Base-by-base conservation (phyloP, 2,329 filamentous ascomycete genomes). In the Fusarium mexicanum region DNA sequence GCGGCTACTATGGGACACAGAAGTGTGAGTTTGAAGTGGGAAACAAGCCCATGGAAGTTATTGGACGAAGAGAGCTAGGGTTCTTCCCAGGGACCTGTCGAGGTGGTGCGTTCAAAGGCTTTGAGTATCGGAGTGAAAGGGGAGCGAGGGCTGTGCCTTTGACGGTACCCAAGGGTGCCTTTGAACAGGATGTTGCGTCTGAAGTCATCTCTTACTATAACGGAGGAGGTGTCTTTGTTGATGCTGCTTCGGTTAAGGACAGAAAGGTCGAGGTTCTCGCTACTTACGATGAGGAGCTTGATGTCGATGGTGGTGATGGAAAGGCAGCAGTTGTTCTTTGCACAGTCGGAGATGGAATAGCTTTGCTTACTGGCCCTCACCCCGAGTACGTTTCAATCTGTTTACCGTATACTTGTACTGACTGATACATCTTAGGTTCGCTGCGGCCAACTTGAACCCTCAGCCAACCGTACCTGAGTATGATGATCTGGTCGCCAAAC, bases 1-100 rank as follows among this genome's bases (percentile, higher is more conserved):
- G 96, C 10, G 96, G 93, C 17, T 99, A 99, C 84, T 99, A 98
- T 78, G 96, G 93, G 29, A 91, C 88, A 74, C 86, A 87, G 44
- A 88, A 87, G 72, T 98, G 96, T 80, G 96, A 99, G 81, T 99
- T 98, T 73, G 96, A 98, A 83, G 91, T 96, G 18, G 94, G 95
- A 6, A 91, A 96, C 61, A 77, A 76, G 38, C 87, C 89, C 4
- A 88, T 98, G 84, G 94, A 97, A 80, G 96, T 99, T 7, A 85
- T 97, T 35, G 96, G 96, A 0, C 88, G 91, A 51, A 88, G 96
- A 44, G 96, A 99, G 81, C 86, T 99, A 58, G 92, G 85, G 0
- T 98, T 99, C 85, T 99, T 93, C 79, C 95, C 95, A 0, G 96
- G 95, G 0, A 91, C 86, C 2, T 98, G 95, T 81, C 90, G 95